Conservation (phyloP, 371 early-diverging fungal genomes). For the Mortierella sp. region DNA sequence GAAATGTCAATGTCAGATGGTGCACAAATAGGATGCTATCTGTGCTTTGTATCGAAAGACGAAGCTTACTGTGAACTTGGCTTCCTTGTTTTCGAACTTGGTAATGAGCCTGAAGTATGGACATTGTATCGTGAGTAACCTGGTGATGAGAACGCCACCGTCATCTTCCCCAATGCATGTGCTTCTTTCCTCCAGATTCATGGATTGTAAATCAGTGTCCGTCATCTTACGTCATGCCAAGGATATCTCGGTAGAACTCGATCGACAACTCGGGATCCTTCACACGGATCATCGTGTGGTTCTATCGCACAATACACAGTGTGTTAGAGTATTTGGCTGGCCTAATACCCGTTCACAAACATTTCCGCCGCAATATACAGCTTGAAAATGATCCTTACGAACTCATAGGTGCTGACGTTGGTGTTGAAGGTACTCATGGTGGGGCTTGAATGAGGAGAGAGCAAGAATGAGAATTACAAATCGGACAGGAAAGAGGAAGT, state of each 20-base stretch:
- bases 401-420: constrained; percentile 48
- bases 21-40: too few species aligned
- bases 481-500: too few species aligned
- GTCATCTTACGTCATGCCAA: constrained; percentile 82
- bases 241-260: constrained; percentile 78
- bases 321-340: not conserved
- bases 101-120: constrained; percentile 62
- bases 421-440: constrained; percentile 48
- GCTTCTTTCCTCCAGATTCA: too few species aligned
- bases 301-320: constrained; percentile 9
- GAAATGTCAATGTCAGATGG: not conserved
- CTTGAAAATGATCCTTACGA: constrained; percentile 13
- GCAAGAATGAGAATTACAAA: too few species aligned
- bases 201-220: too few species aligned
- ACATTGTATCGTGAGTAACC: too few species aligned
- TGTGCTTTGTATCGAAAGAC: not conserved
- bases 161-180: too few species aligned
- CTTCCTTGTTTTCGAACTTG: constrained; percentile 63
- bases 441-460: too few species aligned
- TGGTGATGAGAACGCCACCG: not conserved
- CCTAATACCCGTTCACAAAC: too few species aligned
- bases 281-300: constrained; percentile 85
- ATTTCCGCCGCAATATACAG: too few species aligned
- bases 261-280: constrained; percentile 83
- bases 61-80: constrained; percentile 76